phyloP scores from a whole-genome alignment of 176 grass and related monocot genomes.

The Phragmites australis region DNA sequence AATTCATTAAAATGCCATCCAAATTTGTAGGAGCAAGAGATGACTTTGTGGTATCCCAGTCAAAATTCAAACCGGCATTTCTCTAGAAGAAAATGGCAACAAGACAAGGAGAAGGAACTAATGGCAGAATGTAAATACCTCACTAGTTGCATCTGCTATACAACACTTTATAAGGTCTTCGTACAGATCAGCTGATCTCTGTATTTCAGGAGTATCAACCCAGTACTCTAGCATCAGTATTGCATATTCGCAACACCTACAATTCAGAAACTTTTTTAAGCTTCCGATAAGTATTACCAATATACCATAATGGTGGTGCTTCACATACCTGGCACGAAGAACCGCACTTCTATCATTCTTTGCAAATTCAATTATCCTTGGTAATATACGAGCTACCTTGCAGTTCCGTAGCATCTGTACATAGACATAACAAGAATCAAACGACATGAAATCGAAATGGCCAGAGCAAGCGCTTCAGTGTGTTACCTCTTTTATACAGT shows the following conservation, averaged over 20 bases:
- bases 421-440: slow-evolving; percentile 32
- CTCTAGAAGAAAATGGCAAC: not conserved
- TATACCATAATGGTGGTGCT: not conserved
- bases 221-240: slow-evolving; percentile 76
- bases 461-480: slow-evolving; percentile 7
- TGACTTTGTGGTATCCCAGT: not conserved
- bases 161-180: slow-evolving; percentile 93
- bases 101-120: not conserved
- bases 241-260: slow-evolving; percentile 92
- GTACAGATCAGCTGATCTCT: slow-evolving; percentile 67
- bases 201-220: slow-evolving; percentile 95
- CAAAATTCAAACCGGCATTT: not conserved
- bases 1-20: not conserved
- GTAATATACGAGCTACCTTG: slow-evolving; percentile 90
- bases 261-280: slow-evolving; percentile 6
- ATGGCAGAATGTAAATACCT: slow-evolving; percentile 56
- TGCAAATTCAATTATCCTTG: slow-evolving; percentile 72
- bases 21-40: not conserved
- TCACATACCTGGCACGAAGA: slow-evolving; percentile 65
- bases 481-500: slow-evolving; percentile 90
- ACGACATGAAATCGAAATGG: slow-evolving; percentile 23
- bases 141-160: slow-evolving; percentile 75
- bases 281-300: not conserved
- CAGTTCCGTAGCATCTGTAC: slow-evolving; percentile 78
- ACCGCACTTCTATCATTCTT: slow-evolving; percentile 80